Conservation (phyloP, 768 basidiomycete genomes). For the Gymnopilus junonius region DNA sequence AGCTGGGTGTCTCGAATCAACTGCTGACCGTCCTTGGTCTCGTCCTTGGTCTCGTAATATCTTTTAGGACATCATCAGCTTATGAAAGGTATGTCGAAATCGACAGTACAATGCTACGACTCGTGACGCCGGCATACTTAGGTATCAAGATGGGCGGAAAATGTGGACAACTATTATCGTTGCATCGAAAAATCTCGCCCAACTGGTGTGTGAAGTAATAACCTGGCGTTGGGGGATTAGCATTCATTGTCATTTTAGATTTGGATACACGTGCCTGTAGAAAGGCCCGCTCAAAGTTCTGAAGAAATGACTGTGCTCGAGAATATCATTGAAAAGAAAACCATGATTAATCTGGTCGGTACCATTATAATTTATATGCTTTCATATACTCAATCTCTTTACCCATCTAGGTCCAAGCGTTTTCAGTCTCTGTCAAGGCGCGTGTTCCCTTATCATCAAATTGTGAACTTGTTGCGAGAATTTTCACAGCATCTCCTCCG, state of each 20-base stretch:
- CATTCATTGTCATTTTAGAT: conserved; percentile 40
- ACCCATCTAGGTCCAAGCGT: conserved; percentile 60
- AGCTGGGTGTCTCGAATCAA: conserved; percentile 55
- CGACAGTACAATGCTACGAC: neutral
- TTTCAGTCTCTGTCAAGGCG: conserved; percentile 70
- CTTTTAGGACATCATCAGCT: conserved; percentile 74
- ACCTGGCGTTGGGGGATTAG: neutral
- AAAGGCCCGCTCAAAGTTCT: conserved; percentile 32
- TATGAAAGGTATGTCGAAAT: conserved; percentile 56
- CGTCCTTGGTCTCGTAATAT: conserved; percentile 72
- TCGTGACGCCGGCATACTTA: conserved; percentile 26
- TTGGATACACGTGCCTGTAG: conserved; percentile 59
- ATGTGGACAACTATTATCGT: conserved; percentile 69
- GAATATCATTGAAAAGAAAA: conserved; percentile 72
- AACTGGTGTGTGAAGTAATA: conserved; percentile 41
- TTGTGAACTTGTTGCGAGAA: too few species aligned
- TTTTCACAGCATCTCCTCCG: conserved; percentile 73
- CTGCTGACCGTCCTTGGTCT: conserved; percentile 76
- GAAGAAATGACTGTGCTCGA: conserved; percentile 40
- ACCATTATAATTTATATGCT: neutral
- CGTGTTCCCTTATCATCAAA: neutral
- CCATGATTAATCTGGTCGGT: conserved; percentile 66
- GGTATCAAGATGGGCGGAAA: conserved; percentile 72
- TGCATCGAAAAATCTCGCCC: conserved; percentile 61
- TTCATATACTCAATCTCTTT: neutral